A percentile compares a stretch with the other conserved stretches of the same genome.
Conservation (phyloP, 768 basidiomycete genomes). For the Kwoniella bestiolae region DNA sequence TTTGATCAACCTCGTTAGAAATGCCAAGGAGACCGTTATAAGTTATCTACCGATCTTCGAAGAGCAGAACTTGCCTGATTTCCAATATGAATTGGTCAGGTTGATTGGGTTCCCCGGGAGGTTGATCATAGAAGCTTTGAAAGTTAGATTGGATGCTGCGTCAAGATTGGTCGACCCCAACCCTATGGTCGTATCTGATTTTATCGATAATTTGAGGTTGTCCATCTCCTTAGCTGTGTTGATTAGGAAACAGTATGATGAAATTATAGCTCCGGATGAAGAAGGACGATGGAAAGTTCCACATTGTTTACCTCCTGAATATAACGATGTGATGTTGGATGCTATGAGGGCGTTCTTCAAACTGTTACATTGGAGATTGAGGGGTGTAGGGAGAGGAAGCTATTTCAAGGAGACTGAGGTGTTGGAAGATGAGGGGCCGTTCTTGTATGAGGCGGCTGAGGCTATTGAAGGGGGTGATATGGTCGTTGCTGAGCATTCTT, state of each 20-base stretch:
- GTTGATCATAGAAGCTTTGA: slow-evolving; percentile 87
- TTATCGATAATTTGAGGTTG: slow-evolving; percentile 88
- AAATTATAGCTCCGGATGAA: slow-evolving; percentile 83
- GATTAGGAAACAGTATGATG: slow-evolving; percentile 92
- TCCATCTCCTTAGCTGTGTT: slow-evolving; percentile 89
- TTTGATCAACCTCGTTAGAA: slow-evolving; percentile 81
- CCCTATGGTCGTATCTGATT: slow-evolving; percentile 87
- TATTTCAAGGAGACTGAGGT: slow-evolving; percentile 98
- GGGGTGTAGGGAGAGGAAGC: slow-evolving; percentile 85
- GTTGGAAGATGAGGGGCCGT: slow-evolving; percentile 94
- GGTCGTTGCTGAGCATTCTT: slow-evolving; percentile 92
- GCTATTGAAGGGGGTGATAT: slow-evolving; percentile 84
- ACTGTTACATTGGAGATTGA: slow-evolving; percentile 92
- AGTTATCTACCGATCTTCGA: slow-evolving; percentile 74
- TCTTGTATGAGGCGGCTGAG: slow-evolving; percentile 88
- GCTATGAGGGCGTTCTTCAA: slow-evolving; percentile 88
- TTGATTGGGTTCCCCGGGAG: slow-evolving; percentile 96
- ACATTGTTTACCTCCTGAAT: slow-evolving; percentile 84
- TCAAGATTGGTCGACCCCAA: slow-evolving; percentile 86
- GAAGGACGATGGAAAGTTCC: slow-evolving; percentile 87
- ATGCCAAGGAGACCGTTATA: slow-evolving; percentile 84
- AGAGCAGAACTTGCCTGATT: slow-evolving; percentile 84
- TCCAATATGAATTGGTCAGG: slow-evolving; percentile 83
- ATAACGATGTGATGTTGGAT: slow-evolving; percentile 85
- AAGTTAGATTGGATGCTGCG: slow-evolving; percentile 79